A percentile compares a stretch with the other conserved stretches of the same genome.
phyloP scores from a whole-genome alignment of 441 rosid species.

The Euphorbia corollata region DNA sequence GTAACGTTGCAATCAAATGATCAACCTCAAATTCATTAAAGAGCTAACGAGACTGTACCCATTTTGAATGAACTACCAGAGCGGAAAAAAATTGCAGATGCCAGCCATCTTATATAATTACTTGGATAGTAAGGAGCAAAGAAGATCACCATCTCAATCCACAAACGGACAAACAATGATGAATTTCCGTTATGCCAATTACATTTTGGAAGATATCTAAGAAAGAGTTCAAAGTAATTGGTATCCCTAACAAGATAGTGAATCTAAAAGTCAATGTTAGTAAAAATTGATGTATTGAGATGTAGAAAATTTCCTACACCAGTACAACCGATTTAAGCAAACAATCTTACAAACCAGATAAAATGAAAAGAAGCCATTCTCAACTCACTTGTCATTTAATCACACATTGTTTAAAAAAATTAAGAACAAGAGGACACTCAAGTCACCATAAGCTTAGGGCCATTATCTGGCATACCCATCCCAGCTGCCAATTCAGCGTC shows the following conservation, averaged over 20 bases:
- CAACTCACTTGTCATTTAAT: constrained; percentile 9
- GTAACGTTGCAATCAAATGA: not conserved
- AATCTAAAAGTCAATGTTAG: too few species aligned
- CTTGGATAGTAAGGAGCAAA: not conserved
- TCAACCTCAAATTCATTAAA: too few species aligned
- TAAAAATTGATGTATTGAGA: not conserved
- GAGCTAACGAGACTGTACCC: not conserved
- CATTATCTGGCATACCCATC: constrained; percentile 97
- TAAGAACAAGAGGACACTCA: constrained; percentile 30
- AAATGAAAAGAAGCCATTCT: constrained; percentile 7
- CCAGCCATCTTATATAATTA: not conserved
- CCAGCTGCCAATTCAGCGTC: constrained; percentile 93
- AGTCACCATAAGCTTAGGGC: constrained; percentile 65
- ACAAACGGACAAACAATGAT: not conserved
- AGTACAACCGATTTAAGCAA: not conserved
- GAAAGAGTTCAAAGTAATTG: not conserved
- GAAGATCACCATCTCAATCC: not conserved
- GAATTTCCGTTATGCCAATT: not conserved
- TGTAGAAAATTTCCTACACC: not conserved
- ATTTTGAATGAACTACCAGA: not conserved
- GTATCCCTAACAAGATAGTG: not conserved
- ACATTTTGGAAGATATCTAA: constrained; percentile 1
- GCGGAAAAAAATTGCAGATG: not conserved
- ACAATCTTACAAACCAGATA: constrained; percentile 11
- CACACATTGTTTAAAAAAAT: constrained; percentile 12